Percentiles rank a stretch among this genome's conserved stretches.
These are phyloP conservation scores for Colletotrichum theobromicola DNA, from an alignment of 2,329 filamentous ascomycete species.

Conservation along the genomic window DNA sequence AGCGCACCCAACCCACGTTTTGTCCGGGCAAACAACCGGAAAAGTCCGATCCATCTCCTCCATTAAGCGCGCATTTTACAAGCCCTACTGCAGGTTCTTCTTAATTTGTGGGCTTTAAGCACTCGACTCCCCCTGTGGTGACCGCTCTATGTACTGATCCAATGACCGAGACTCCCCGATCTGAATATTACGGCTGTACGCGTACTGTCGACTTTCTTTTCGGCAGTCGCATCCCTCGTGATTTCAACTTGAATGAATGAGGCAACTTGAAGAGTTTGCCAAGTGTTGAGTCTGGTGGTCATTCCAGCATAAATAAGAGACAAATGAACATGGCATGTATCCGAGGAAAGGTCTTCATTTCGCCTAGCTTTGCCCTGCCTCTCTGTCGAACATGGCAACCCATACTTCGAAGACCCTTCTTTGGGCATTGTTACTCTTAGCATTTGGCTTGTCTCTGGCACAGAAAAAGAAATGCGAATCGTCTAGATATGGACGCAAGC, in stretches of 20 bases:
- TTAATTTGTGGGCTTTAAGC: background rate
- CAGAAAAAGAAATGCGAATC: background rate
- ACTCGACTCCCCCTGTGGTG: background rate
- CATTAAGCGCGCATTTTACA: background rate
- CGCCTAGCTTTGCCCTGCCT: too few relatives aligned
- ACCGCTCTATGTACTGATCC: background rate
- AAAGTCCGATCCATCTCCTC: background rate
- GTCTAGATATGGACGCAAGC: slow-evolving; percentile 25
- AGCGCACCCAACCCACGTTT: background rate
- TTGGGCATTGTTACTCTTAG: background rate
- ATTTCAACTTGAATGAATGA: background rate
- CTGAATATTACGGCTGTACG: background rate
- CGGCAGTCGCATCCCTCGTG: background rate
- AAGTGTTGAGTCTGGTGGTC: background rate
- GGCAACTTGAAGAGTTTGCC: background rate
- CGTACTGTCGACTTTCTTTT: background rate
- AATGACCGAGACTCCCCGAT: background rate
- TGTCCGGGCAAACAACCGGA: background rate
- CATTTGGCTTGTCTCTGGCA: background rate
- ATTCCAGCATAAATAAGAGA: background rate
- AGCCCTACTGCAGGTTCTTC: background rate
- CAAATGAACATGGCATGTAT: background rate
- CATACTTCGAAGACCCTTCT: background rate
- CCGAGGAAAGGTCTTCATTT: background rate
- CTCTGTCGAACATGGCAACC: background rate